Conservation (phyloP, 768 basidiomycete genomes). For the Hydnum rufescens region DNA sequence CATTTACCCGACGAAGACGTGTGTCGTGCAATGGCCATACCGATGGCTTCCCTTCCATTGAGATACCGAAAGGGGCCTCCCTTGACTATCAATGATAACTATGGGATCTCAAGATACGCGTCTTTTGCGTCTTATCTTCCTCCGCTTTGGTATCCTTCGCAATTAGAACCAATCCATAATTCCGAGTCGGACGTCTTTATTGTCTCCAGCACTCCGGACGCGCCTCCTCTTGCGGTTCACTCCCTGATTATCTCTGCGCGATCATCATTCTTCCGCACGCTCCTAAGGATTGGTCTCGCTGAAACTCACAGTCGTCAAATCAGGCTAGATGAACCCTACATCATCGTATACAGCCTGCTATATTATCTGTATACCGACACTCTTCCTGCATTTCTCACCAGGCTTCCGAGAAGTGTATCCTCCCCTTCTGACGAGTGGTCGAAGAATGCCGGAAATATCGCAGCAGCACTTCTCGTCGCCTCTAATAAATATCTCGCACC, state of each 20-base stretch:
- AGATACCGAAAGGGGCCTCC: no score
- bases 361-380: not conserved
- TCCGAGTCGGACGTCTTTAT: no score
- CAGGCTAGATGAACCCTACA: not conserved
- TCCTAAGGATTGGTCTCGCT: not conserved
- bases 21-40: no score
- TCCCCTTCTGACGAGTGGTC: not conserved
- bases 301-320: not conserved
- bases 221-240: not conserved
- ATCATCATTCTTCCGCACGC: not conserved
- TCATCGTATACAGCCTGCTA: not conserved
- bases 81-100: no score
- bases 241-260: not conserved
- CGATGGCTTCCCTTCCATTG: no score
- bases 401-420: not conserved
- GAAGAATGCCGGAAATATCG: not conserved
- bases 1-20: no score
- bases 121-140: no score
- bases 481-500: not conserved
- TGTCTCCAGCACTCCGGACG: not conserved
- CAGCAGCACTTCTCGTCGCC: not conserved
- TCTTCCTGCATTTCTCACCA: not conserved
- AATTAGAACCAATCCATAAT: no score
- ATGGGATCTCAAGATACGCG: no score
- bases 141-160: no score